phyloP scores from a whole-genome alignment of 306 rosid species.

The Pachyrhizus erosus region DNA sequence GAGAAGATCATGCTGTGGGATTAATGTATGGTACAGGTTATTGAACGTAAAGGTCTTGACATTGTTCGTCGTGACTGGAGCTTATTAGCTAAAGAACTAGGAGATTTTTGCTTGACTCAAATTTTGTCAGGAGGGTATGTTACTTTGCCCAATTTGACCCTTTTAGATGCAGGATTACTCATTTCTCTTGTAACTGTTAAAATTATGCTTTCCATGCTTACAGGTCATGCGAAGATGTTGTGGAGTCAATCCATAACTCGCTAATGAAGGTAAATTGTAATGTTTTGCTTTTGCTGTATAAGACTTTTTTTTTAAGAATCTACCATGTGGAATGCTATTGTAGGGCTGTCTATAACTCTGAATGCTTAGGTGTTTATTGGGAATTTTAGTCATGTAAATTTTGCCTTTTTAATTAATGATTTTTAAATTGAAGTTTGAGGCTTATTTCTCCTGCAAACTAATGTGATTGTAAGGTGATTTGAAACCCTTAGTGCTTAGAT shows the following conservation, averaged over 20 bases:
- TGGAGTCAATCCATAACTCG: slow-evolving; percentile 90
- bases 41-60: slow-evolving; percentile 98
- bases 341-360: slow-evolving; percentile 2
- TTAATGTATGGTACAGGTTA: slow-evolving; percentile 62
- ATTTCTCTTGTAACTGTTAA: slow-evolving; percentile 13
- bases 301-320: slow-evolving; percentile 20
- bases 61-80: slow-evolving; percentile 99
- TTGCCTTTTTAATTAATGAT: too few relatives aligned
- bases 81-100: slow-evolving; percentile 86
- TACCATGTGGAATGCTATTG: slow-evolving; percentile 3
- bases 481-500: slow-evolving; percentile 29
- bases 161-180: slow-evolving; percentile 37
- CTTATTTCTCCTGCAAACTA: neutral
- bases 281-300: slow-evolving; percentile 40
- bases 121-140: slow-evolving; percentile 96
- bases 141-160: slow-evolving; percentile 11
- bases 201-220: slow-evolving; percentile 32
- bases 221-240: slow-evolving; percentile 95
- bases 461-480: slow-evolving; percentile 3
- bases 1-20: slow-evolving; percentile 35
- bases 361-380: slow-evolving; percentile 7
- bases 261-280: slow-evolving; percentile 70
- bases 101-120: slow-evolving; percentile 91
- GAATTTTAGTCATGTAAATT: too few relatives aligned
- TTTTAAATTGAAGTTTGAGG: too few relatives aligned